These are phyloP conservation scores for Amylostereum chailletii DNA, from an alignment of 1,284 basidiomycete genomes.

Conservation along the genomic window DNA sequence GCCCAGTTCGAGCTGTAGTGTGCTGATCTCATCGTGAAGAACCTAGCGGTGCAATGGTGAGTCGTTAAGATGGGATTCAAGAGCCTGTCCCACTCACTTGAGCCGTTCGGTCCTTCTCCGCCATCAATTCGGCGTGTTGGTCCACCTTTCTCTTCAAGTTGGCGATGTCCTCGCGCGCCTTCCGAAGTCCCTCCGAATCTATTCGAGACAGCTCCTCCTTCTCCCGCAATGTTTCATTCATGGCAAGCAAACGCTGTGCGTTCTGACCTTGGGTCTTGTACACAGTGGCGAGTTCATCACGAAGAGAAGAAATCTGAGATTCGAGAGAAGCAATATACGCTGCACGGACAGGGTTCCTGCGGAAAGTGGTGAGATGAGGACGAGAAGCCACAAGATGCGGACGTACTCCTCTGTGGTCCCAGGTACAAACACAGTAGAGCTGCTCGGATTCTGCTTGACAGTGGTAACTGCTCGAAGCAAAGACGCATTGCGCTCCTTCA, in stretches of 20 bases:
- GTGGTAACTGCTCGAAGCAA: slow-evolving; percentile 72
- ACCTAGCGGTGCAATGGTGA: slow-evolving; percentile 40
- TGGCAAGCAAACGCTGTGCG: slow-evolving; percentile 82
- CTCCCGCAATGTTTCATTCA: slow-evolving; percentile 91
- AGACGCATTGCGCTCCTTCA: slow-evolving; percentile 85
- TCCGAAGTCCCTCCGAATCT: slow-evolving; percentile 70
- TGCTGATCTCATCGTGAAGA: slow-evolving; percentile 89
- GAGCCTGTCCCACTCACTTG: slow-evolving; percentile 45
- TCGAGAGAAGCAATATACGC: slow-evolving; percentile 90
- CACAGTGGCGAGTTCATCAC: slow-evolving; percentile 85
- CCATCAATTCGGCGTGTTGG: slow-evolving; percentile 78
- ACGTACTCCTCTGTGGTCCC: slow-evolving; percentile 69
- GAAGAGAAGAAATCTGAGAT: slow-evolving; percentile 82
- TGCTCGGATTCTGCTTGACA: slow-evolving; percentile 56
- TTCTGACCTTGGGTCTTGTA: slow-evolving; percentile 98
- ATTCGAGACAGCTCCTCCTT: slow-evolving; percentile 77
- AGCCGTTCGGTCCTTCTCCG: slow-evolving; percentile 82
- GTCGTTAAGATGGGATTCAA: background rate
- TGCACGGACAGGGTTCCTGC: slow-evolving; percentile 72
- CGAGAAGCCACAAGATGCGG: slow-evolving; percentile 6
- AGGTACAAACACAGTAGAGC: slow-evolving; percentile 52
- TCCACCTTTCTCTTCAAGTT: slow-evolving; percentile 70
- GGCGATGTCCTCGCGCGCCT: slow-evolving; percentile 64
- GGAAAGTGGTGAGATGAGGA: slow-evolving; percentile 13
- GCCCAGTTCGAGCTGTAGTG: slow-evolving; percentile 82